Evolutionary conservation across 2,329 filamentous ascomycete species (phyloP).

Genomic region (Xylaria sp.): DNA sequence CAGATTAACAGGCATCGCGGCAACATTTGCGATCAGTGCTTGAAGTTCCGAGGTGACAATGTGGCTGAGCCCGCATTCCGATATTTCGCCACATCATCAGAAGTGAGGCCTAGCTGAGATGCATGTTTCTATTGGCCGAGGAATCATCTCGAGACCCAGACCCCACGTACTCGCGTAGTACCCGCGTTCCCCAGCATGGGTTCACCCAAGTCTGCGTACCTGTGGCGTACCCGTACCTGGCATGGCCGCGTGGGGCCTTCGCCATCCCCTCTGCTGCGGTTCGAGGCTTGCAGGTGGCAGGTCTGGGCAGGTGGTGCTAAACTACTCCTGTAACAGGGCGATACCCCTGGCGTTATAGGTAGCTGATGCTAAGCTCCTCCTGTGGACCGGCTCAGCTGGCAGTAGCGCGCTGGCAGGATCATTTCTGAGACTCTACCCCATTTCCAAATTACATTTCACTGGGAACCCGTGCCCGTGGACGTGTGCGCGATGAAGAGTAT

Average conservation of each 20-base stretch:
- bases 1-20: slow-evolving; percentile 18
- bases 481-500: slow-evolving; percentile 20
- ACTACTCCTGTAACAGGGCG: slow-evolving; percentile 13
- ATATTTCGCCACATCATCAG: slow-evolving; percentile 27
- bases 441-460: slow-evolving; percentile 12
- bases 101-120: slow-evolving; percentile 25
- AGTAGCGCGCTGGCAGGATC: slow-evolving; percentile 10
- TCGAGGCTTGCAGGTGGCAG: slow-evolving; percentile 30
- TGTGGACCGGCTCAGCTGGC: slow-evolving; percentile 16
- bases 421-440: neutral
- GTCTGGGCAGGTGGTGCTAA: slow-evolving; percentile 30
- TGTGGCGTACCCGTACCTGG: slow-evolving; percentile 4
- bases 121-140: slow-evolving; percentile 14
- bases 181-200: neutral
- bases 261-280: slow-evolving; percentile 33
- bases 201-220: neutral
- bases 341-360: slow-evolving; percentile 12
- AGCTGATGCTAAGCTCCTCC: slow-evolving; percentile 11
- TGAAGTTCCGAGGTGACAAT: neutral
- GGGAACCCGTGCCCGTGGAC: slow-evolving; percentile 16
- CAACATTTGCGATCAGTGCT: neutral
- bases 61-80: slow-evolving; percentile 32
- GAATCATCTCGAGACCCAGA: neutral
- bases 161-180: slow-evolving; percentile 17
- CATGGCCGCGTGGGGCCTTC: neutral